These are phyloP conservation scores for Tuber brumale DNA, from an alignment of 495 filamentous ascomycete species.

Conservation along the genomic window DNA sequence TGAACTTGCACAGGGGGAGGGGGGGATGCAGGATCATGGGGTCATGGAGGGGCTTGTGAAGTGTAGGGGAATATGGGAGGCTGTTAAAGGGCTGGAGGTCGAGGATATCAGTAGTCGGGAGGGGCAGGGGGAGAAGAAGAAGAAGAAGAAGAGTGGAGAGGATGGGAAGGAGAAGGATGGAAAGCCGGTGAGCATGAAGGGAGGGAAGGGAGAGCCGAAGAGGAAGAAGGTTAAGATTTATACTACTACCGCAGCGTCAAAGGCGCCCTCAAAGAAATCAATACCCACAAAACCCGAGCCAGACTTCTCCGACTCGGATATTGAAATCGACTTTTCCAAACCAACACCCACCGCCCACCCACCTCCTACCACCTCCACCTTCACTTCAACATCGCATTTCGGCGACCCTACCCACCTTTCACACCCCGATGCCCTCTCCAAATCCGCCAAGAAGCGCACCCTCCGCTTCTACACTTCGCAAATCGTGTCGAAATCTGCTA, in stretches of 20 bases:
- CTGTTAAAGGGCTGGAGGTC: conserved; percentile 57
- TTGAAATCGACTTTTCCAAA: conserved; percentile 53
- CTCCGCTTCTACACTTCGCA: conserved; percentile 96
- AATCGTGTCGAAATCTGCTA: conserved; percentile 84
- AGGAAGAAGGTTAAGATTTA: conserved; percentile 45
- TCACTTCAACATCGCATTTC: conserved; percentile 50
- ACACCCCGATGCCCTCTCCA: conserved; percentile 65
- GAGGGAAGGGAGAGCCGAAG: conserved; percentile 44
- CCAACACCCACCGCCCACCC: neutral
- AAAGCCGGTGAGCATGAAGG: conserved; percentile 43
- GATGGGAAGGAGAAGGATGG: conserved; percentile 38
- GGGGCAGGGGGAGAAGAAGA: conserved; percentile 41
- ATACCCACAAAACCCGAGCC: conserved; percentile 37
- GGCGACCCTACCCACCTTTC: conserved; percentile 60
- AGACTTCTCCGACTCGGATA: conserved; percentile 54
- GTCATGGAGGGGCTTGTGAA: conserved; percentile 79
- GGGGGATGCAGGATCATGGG: conserved; percentile 67
- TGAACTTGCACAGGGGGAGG: conserved; percentile 57
- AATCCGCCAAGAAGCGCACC: conserved; percentile 75
- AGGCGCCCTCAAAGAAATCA: conserved; percentile 46
- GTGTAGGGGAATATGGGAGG: conserved; percentile 72
- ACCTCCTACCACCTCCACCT: conserved; percentile 43
- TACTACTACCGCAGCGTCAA: conserved; percentile 31
- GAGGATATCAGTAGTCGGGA: conserved; percentile 34
- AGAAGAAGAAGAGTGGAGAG: conserved; percentile 34